Percentiles rank a stretch among this genome's conserved stretches.
phyloP scores from a whole-genome alignment of 768 basidiomycete species.

The Pulveroboletus frians region DNA sequence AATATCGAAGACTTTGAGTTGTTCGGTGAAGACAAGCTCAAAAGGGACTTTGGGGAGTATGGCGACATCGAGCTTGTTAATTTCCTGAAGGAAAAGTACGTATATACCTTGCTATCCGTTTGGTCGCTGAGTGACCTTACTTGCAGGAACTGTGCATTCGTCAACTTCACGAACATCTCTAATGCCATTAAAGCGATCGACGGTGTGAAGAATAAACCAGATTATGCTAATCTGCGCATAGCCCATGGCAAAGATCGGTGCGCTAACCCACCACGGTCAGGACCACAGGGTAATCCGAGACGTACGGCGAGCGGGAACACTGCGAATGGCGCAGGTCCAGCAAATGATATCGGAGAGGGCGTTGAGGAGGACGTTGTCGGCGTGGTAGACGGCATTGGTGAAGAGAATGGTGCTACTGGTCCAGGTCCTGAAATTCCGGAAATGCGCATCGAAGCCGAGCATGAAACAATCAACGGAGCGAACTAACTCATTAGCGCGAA shows the following conservation, averaged over 20 bases:
- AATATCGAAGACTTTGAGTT: constrained; percentile 93
- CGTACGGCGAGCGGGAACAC: constrained; percentile 43
- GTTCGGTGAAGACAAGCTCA: constrained; percentile 85
- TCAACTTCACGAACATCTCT: constrained; percentile 92
- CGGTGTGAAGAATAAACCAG: constrained; percentile 84
- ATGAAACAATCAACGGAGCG: constrained; percentile 22
- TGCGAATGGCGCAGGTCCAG: constrained; percentile 10
- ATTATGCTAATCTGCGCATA: constrained; percentile 85
- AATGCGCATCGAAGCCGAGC: constrained; percentile 41
- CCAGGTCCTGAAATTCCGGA: constrained; percentile 31
- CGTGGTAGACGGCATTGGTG: constrained; percentile 21
- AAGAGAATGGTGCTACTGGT: constrained; percentile 20
- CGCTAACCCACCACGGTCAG: constrained; percentile 85
- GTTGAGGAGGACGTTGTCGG: constrained; percentile 22
- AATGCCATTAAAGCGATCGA: constrained; percentile 99
- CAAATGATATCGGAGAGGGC: constrained; percentile 15
- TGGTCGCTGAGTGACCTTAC: neutral
- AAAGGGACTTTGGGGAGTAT: constrained; percentile 90
- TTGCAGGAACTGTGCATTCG: constrained; percentile 86
- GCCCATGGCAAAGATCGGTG: constrained; percentile 96
- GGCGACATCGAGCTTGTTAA: constrained; percentile 97
- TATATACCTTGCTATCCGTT: constrained; percentile 28
- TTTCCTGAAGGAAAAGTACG: constrained; percentile 89
- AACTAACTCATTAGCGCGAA: constrained; percentile 14
- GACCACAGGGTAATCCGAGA: constrained; percentile 64